Conservation (phyloP, 169 alveolate genomes). For the Cryptosporidium viatorum region DNA sequence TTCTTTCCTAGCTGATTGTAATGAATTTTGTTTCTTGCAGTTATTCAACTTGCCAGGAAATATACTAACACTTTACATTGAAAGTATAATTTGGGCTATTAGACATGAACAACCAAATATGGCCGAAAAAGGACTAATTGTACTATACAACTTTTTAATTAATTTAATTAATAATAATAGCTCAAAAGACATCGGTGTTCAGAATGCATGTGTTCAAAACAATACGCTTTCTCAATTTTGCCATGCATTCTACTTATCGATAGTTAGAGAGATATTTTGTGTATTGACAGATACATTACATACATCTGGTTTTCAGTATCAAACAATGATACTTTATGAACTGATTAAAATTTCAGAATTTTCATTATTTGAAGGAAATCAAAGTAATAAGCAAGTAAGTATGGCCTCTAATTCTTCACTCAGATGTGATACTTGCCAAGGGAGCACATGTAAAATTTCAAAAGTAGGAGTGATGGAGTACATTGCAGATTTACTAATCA, state of each 20-base stretch:
- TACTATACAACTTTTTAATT: slow-evolving; percentile 82
- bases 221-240: slow-evolving; percentile 80
- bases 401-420: background rate
- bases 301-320: slow-evolving; percentile 91
- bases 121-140: slow-evolving; percentile 90
- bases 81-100: slow-evolving; percentile 90
- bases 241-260: slow-evolving; percentile 84
- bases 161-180: slow-evolving; percentile 78
- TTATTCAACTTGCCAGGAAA: slow-evolving; percentile 85
- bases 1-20: slow-evolving; percentile 85
- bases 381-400: slow-evolving; percentile 10
- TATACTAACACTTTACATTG: slow-evolving; percentile 84
- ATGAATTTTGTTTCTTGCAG: slow-evolving; percentile 84
- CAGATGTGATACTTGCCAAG: slow-evolving; percentile 33
- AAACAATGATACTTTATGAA: slow-evolving; percentile 84
- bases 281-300: slow-evolving; percentile 92
- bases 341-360: slow-evolving; percentile 81
- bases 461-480: slow-evolving; percentile 80
- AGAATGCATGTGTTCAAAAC: slow-evolving; percentile 64
- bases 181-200: slow-evolving; percentile 76
- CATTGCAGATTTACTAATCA: slow-evolving; percentile 78
- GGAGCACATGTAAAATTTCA: slow-evolving; percentile 69
- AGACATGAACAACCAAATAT: slow-evolving; percentile 92
- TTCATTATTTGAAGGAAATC: slow-evolving; percentile 78
- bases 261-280: slow-evolving; percentile 87